A percentile compares a stretch with the other conserved stretches of the same genome.
phyloP scores from a whole-genome alignment of 2,329 filamentous ascomycete genomes.

The Colletotrichum salicis region DNA sequence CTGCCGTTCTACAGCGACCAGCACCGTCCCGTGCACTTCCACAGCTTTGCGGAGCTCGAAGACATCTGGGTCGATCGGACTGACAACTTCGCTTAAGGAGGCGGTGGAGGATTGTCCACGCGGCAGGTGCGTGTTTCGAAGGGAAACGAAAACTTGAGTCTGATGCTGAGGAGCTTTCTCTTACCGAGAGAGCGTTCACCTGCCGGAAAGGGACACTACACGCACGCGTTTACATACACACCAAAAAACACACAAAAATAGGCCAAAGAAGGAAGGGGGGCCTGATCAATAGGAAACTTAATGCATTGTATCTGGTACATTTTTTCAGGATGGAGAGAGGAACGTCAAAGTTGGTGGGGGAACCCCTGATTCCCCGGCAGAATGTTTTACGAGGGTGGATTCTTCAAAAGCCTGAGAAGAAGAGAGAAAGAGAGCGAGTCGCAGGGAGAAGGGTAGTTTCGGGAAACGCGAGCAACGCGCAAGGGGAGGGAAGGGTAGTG shows the following conservation, averaged over 20 bases:
- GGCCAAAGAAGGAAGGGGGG: not conserved
- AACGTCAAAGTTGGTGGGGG: not conserved
- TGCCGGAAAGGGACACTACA: not conserved
- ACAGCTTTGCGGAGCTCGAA: constrained; percentile 96
- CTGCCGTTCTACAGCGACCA: constrained; percentile 90
- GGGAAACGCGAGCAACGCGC: not conserved
- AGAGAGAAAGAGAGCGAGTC: not conserved
- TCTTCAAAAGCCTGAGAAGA: not conserved
- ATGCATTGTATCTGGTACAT: constrained; percentile 2
- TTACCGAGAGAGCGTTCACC: not conserved
- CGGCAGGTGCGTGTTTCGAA: not conserved
- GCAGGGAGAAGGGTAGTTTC: not conserved
- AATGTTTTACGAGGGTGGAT: not conserved
- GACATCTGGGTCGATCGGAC: constrained; percentile 94
- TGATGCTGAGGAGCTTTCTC: not conserved
- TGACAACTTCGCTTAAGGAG: constrained; percentile 86
- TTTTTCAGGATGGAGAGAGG: not conserved
- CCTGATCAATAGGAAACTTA: not conserved
- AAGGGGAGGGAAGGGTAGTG: not conserved
- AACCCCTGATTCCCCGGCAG: not conserved
- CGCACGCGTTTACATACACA: not conserved
- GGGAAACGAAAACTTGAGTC: not conserved
- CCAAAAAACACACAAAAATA: not conserved
- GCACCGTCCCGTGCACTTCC: constrained; percentile 94
- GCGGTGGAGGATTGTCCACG: not conserved